Base-by-base conservation (phyloP, 2,329 filamentous ascomycete genomes). In the Didymella pinodella region DNA sequence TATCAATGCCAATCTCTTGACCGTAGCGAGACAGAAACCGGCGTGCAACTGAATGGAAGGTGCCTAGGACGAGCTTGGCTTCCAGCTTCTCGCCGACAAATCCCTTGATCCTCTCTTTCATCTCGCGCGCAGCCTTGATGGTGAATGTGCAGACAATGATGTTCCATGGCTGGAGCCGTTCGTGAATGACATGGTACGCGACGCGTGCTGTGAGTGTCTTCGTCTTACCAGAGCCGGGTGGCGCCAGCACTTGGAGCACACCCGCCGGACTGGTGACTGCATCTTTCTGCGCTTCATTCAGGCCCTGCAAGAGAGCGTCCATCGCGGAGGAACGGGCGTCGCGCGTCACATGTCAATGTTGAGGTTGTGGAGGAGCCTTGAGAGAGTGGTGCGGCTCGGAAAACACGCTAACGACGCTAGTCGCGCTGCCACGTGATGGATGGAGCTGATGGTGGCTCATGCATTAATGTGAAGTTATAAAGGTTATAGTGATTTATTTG, bases 111-210 rank as follows among this genome's bases (percentile, higher is more conserved):
- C 94, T 87, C 71, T 92, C 88, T 70, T 93, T 92, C 94, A 99
- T 99, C 80, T 98, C 94, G 18, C 85, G 86, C 18, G 93, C 92
- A 0, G 95, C 93, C 77, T 98, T 98, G 75, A 97, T 93, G 2
- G 95, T 99, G 74, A 99, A 99, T 0, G 94, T 98, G 62, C 94
- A 95, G 59, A 97, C 94, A 59, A 99, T 88, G 69, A 98, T 88
- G 79, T 97, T 92, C 80, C 90, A 88, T 70, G 94, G 94, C 56
- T 87, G 85, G 67, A 92, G 86, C 41, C 88, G 86, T 67, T 86
- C 81, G 68, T 90, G 83, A 49, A 89, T 86, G 53, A 97, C 85
- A 29, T 97, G 86, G 83, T 94, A 96, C 68, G 93, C 93, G 57
- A 97, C 92, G 62, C 95, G 90, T 44, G 93, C 92, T 0, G 93